Conservation (phyloP, 2,329 filamentous ascomycete genomes). For the Trichophyton rubrum region DNA sequence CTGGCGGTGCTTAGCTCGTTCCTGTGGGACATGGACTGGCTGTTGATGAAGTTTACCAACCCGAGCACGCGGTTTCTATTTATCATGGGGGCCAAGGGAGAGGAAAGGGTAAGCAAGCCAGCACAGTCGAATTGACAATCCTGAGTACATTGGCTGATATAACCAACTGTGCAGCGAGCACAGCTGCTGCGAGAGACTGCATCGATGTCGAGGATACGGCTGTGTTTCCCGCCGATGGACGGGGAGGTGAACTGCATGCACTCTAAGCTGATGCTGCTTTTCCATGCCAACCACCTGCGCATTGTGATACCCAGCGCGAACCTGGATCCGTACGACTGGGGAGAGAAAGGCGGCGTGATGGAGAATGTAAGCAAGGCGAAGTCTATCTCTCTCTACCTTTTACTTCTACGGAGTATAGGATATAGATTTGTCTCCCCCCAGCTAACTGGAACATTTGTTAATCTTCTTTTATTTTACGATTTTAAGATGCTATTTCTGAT, state of each 20-base stretch:
- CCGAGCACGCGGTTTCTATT: conserved; percentile 50
- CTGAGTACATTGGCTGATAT: neutral
- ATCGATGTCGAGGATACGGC: conserved; percentile 42
- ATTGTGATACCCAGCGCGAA: conserved; percentile 83
- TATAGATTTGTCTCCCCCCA: no score
- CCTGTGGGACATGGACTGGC: conserved; percentile 72
- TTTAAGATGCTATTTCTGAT: conserved; percentile 71
- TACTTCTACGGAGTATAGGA: neutral
- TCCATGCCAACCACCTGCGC: conserved; percentile 58
- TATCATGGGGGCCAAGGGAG: conserved; percentile 48
- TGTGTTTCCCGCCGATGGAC: conserved; percentile 74
- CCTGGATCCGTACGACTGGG: conserved; percentile 77
- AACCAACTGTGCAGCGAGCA: conserved; percentile 20
- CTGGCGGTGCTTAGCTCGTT: conserved; percentile 77
- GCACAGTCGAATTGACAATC: no score
- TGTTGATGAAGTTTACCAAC: conserved; percentile 57
- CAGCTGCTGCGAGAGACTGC: conserved; percentile 30
- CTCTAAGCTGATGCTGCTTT: conserved; percentile 86
- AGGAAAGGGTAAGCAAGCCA: conserved; percentile 25
- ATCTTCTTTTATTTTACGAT: no score
- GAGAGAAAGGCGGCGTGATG: conserved; percentile 67
- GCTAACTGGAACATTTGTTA: no score
- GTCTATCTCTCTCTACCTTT: no score
- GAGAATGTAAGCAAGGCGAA: conserved; percentile 53
- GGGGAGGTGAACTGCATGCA: conserved; percentile 67